Base-by-base conservation (phyloP, 163 green algal genomes). In the Trebouxia gelatinosa region DNA sequence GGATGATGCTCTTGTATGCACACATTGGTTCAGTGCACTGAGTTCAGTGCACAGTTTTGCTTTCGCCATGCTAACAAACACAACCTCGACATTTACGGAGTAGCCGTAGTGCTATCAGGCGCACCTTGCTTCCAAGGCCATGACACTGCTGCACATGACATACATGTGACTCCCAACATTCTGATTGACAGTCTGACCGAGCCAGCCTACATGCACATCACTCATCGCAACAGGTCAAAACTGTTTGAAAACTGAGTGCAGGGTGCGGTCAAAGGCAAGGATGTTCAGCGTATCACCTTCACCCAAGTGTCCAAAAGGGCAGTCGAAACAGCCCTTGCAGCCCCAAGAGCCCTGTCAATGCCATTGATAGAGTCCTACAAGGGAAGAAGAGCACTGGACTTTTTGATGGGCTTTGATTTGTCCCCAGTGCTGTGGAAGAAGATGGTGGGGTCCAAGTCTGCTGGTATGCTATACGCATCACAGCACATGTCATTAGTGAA, bases 391-490 rank as follows among this genome's bases (percentile, higher is more conserved):
- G 91, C 88, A 1, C 89, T 98, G 46, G 95, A 99, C 86, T 97
- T 95, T 82, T 84, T 98, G 29, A 82, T 98, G 54, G 95, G 95
- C 9, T 98, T 96, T 83, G 81, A 74, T 34, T 66, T 99, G 6
- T 94, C 87, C 2, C 94, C 93, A 3, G 31, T 98, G 81, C 87
- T 99, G 57, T 99, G 95, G 95, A 81, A 89, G 16, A 96, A 96
- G 81, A 81, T 99, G 70, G 91, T 88, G 0, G 89, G 86, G 35
- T 85, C 91, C 26, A 83, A 76, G 28, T 94, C 88, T 59, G 90
- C 90, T 77, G 89, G 89, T 88, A 46, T 26, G 65, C 37, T 32
- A 61, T n/a, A n/a, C n/a, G n/a, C 70, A 38, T 40, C 32, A 43
- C 64, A 43, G 17, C 11, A 32, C 6, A 37, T 66, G 57, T 66